Percentiles rank a stretch among this genome's conserved stretches.
These are phyloP conservation scores for Mortierella claussenii DNA, from an alignment of 192 early-diverging fungal species.

Conservation along the genomic window DNA sequence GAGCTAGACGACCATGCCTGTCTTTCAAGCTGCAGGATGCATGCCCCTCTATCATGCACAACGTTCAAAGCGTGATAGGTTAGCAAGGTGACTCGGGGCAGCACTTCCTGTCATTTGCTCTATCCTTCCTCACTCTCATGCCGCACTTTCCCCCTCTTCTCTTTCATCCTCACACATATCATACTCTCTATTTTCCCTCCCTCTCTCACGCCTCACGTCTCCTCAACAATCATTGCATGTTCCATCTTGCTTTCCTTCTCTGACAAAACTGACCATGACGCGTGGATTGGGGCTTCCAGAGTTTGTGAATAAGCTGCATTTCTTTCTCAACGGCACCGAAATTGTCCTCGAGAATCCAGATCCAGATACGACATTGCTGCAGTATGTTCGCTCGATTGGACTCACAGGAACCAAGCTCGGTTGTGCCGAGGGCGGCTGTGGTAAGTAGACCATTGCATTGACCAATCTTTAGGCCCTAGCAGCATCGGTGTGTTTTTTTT, in stretches of 20 bases:
- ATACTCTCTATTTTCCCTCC: not conserved
- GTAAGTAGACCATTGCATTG: too few species aligned
- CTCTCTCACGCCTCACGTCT: constrained; percentile 4
- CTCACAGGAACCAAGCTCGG: constrained; percentile 82
- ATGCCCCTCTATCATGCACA: too few species aligned
- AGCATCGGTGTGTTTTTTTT: not conserved
- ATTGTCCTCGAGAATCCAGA: constrained; percentile 63
- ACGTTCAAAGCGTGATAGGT: too few species aligned
- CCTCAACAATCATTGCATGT: too few species aligned
- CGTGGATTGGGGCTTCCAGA: too few species aligned
- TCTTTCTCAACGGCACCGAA: constrained; percentile 70
- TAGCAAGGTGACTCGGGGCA: too few species aligned
- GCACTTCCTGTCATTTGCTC: too few species aligned
- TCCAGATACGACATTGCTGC: constrained; percentile 70
- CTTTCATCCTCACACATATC: not conserved
- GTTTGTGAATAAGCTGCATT: constrained; percentile 56
- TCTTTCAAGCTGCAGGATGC: too few species aligned
- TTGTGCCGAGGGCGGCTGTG: constrained; percentile 82
- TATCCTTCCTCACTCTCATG: not conserved
- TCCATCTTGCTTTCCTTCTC: too few species aligned
- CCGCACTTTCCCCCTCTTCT: not conserved
- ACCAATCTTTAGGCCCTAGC: too few species aligned
- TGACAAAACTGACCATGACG: too few species aligned
- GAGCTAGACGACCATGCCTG: too few species aligned
- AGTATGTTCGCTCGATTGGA: constrained; percentile 71